Evolutionary conservation across 139 green algal species (phyloP), one percentile per base, ranked within the genome.

Genomic region (Pseudopediastrum boryanum): DNA sequence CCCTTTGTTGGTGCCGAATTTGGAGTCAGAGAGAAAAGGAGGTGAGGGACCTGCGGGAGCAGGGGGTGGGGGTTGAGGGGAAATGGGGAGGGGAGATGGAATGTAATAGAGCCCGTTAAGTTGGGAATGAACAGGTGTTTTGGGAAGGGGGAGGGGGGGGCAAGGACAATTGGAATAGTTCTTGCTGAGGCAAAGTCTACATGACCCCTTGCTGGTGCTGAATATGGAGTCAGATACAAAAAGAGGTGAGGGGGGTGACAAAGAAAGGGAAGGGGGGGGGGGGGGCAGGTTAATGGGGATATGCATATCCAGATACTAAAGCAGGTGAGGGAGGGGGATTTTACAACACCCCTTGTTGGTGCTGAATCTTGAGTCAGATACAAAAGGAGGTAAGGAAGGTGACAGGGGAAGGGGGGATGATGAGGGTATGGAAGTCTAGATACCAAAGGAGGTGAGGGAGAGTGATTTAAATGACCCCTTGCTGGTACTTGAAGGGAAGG

Each of bases 311-410:
- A n/a, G n/a, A n/a, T n/a, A n/a, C n/a, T n/a, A n/a, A n/a, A n/a
- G n/a, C n/a, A n/a, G n/a, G n/a, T n/a, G n/a, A n/a, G 86, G 98
- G 48, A 90, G 96, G 2, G 85, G 90, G 46, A 92, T 75, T 48
- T 86, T 98, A 58, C 95, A 98, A 59, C 95, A 98, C 83, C 95
- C 95, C 1, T 73, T 98, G 42, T 83, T 96, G 72, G 89, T 94
- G 42, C 66, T 94, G n/a, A 95, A 95, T 44, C 83, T 93, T 33
- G 91, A 95, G 82, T 85, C 62, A 35, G 93, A 97, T 65, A 36
- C 89, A 27, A 8, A 69, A 3, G 92, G 88, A 38, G 90, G 92
- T 81, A 86, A n/a, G n/a, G n/a, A n/a, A n/a, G n/a, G n/a, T 86
- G 3, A 91, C 90, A 50, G 78, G 82, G n/a, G 70, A 86, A 42